phyloP scores from a whole-genome alignment of 2,329 filamentous ascomycete genomes.

The Alternaria conjuncta region DNA sequence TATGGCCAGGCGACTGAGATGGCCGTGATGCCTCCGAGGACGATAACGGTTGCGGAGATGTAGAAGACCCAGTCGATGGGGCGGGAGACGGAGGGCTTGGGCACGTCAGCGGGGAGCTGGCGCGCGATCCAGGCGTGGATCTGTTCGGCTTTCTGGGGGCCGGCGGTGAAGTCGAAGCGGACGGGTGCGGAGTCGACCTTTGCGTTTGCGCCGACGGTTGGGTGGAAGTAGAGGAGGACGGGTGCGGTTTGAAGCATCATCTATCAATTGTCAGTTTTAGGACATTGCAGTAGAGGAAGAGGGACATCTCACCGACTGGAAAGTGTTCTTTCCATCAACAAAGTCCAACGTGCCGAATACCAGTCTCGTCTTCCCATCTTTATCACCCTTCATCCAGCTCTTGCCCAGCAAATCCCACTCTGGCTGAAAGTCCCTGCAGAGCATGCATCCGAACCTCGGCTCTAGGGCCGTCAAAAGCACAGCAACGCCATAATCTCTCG shows the following conservation, averaged over 20 bases:
- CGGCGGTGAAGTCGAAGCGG: constrained; percentile 83
- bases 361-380: constrained; percentile 72
- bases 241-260: constrained; percentile 93
- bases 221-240: constrained; percentile 84
- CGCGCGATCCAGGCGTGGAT: constrained; percentile 80
- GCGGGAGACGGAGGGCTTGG: constrained; percentile 78
- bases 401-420: constrained; percentile 89
- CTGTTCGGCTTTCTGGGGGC: constrained; percentile 76
- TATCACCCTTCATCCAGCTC: constrained; percentile 88
- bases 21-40: constrained; percentile 73
- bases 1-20: constrained; percentile 77
- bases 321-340: constrained; percentile 78
- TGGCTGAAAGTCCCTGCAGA: constrained; percentile 90
- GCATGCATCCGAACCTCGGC: constrained; percentile 78
- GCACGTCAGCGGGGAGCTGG: constrained; percentile 70
- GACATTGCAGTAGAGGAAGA: neutral
- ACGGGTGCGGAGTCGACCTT: constrained; percentile 71
- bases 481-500: constrained; percentile 82
- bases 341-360: constrained; percentile 91
- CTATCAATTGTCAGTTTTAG: constrained; percentile 56
- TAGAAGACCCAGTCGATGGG: constrained; percentile 88
- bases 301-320: constrained; percentile 74
- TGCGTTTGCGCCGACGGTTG: constrained; percentile 82
- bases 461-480: constrained; percentile 89
- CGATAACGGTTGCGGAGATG: constrained; percentile 69